Base-by-base conservation (phyloP, 768 basidiomycete species). In the Xerocomellus amylosporus region DNA sequence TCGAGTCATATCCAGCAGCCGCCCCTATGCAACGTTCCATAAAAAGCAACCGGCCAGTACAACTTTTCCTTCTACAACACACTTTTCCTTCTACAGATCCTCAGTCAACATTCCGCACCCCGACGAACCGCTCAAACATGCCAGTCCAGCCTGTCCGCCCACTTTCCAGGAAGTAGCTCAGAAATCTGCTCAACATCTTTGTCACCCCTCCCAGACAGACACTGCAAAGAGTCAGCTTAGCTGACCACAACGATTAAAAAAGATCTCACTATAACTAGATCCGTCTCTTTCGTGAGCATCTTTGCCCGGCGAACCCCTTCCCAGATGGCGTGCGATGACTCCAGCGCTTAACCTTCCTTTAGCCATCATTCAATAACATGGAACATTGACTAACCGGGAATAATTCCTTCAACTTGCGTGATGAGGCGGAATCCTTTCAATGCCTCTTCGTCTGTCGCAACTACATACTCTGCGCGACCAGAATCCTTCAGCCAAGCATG, bases 181-280 rank as follows among this genome's bases (percentile, higher is more conserved):
- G 89, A 93, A 53, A 99, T 94, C 66, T 98, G 90, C 61, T 96
- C 90, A 4, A 99, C 97, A 66, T 99, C 96, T 73, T 98, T 98
- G 73, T 98, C 94, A 17, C 97, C 97, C 58, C 96, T 85, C 46
- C 96, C 96, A 50, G 92, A 95, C 48, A 98, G 76, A 65, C 93
- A 97, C 91, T 95, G 55, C 24, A 22, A 40, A 17, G 20, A 22
- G 50, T 63, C 22, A 64, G 55, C 39, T 39, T 3, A 17, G 15
- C 28, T 55, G 30, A 60, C 47, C 56, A 46, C 44, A 38, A 22
- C n/a, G 4, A 42, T 8, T 34, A 38, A 39, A 33, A 44, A 26
- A 17, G 8, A 14, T 81, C 93, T 73, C 67, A 97, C 94, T 55
- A 98, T 85, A 45, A 98, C 93, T 34, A 99, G 74, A 71, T 98